Conservation (phyloP, 1,284 basidiomycete genomes). For the Calocybe gambosa region DNA sequence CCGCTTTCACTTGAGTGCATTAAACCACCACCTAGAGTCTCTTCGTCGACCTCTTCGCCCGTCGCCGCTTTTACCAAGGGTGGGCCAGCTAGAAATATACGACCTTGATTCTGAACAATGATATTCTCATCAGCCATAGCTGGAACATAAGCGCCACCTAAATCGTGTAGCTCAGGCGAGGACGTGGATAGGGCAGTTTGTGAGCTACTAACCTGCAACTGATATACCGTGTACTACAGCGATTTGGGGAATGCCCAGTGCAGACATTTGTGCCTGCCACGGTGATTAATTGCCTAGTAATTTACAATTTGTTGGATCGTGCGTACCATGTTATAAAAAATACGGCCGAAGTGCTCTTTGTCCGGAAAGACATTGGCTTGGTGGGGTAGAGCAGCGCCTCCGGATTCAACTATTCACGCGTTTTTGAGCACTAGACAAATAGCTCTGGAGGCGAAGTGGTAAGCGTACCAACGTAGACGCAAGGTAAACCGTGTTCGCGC, state of each 20-base stretch:
- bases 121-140: constrained; percentile 97
- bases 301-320: constrained; percentile 6
- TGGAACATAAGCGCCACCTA: constrained; percentile 87
- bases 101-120: constrained; percentile 90
- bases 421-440: neutral
- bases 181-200: neutral
- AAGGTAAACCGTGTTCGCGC: constrained; percentile 83
- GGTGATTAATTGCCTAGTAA: neutral
- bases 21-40: constrained; percentile 84
- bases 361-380: constrained; percentile 92
- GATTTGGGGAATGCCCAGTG: constrained; percentile 86
- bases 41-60: constrained; percentile 90
- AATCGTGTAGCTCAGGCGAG: constrained; percentile 13
- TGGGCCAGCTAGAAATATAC: constrained; percentile 94
- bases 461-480: constrained; percentile 79
- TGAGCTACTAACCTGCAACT: constrained; percentile 58
- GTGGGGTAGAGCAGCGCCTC: constrained; percentile 88
- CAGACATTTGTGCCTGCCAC: constrained; percentile 82
- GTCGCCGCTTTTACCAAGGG: constrained; percentile 94
- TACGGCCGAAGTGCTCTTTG: constrained; percentile 90
- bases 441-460: neutral
- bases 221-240: constrained; percentile 93
- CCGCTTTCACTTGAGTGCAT: constrained; percentile 96
- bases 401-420: constrained; percentile 71
- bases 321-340: constrained; percentile 93